Evolutionary conservation across 495 filamentous ascomycete genomes (phyloP).

Genomic region (Penicillium desertorum): DNA sequence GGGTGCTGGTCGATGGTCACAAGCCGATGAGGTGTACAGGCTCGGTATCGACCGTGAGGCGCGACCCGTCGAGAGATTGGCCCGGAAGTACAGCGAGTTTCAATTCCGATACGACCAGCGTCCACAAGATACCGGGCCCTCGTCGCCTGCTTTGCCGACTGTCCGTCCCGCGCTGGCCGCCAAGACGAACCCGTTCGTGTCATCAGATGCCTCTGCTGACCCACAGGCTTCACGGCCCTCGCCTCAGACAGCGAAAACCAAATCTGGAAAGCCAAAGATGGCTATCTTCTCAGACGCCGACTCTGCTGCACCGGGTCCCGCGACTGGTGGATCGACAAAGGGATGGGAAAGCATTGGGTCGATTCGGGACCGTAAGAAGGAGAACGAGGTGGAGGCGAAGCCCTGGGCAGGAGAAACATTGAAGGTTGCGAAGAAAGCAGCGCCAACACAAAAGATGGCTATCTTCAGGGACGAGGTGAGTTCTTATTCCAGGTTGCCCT

Average conservation of each 20-base stretch:
- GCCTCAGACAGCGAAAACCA: conserved; percentile 55
- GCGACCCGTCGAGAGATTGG: conserved; percentile 72
- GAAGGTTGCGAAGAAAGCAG: conserved; percentile 78
- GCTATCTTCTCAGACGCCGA: conserved; percentile 83
- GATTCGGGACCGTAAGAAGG: conserved; percentile 84
- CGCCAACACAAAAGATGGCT: conserved; percentile 74
- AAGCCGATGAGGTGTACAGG: conserved; percentile 90
- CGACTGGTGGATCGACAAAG: conserved; percentile 52
- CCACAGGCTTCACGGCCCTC: conserved; percentile 61
- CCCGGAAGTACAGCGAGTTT: conserved; percentile 89
- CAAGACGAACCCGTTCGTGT: conserved; percentile 79
- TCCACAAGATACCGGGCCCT: conserved; percentile 63
- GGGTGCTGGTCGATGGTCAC: conserved; percentile 77
- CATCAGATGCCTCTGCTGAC: conserved; percentile 47
- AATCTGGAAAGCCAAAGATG: conserved; percentile 72
- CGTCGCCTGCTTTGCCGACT: conserved; percentile 80
- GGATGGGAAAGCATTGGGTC: conserved; percentile 94
- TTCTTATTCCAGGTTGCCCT: conserved; percentile 29
- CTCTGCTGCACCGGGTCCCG: conserved; percentile 38
- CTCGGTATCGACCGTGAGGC: conserved; percentile 87
- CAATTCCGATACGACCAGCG: conserved; percentile 68
- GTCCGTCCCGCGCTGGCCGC: conserved; percentile 82
- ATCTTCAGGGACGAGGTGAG: conserved; percentile 97
- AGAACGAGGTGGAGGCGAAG: conserved; percentile 82
- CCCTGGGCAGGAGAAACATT: conserved; percentile 92